These are phyloP conservation scores for Zasmidium angulare DNA, from an alignment of 2,329 filamentous ascomycete genomes.

Conservation along the genomic window DNA sequence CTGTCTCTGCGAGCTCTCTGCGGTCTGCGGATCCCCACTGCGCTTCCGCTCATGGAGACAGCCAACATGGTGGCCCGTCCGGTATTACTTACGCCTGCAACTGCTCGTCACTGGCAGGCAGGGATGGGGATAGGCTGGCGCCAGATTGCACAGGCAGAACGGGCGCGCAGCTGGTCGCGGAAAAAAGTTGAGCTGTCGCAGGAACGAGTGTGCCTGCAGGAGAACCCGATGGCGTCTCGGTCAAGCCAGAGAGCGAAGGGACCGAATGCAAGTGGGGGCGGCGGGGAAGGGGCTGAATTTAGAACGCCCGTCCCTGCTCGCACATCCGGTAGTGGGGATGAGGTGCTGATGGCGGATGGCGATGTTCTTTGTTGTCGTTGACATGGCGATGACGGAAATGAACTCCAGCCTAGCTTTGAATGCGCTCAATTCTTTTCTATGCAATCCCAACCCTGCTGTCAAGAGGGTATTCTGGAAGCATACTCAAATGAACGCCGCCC, in stretches of 20 bases:
- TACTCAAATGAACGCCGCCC: conserved; percentile 8
- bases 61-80: background rate
- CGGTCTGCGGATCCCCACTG: conserved; percentile 1
- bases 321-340: background rate
- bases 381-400: background rate
- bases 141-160: background rate
- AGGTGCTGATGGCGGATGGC: background rate
- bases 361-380: background rate
- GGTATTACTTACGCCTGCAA: background rate
- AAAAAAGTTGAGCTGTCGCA: background rate
- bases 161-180: background rate
- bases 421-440: conserved; percentile 17
- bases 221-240: background rate
- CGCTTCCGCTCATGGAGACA: background rate
- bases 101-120: background rate
- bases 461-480: conserved; percentile 13
- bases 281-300: background rate
- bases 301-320: background rate
- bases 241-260: background rate
- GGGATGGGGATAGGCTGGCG: background rate
- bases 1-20: background rate
- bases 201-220: background rate
- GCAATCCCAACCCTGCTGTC: conserved; percentile 19
- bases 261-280: background rate
- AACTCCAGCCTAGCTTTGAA: conserved; percentile 2